Evolutionary conservation across 495 filamentous ascomycete genomes (phyloP).

Genomic region (Hypoxylon lienhwacheense): DNA sequence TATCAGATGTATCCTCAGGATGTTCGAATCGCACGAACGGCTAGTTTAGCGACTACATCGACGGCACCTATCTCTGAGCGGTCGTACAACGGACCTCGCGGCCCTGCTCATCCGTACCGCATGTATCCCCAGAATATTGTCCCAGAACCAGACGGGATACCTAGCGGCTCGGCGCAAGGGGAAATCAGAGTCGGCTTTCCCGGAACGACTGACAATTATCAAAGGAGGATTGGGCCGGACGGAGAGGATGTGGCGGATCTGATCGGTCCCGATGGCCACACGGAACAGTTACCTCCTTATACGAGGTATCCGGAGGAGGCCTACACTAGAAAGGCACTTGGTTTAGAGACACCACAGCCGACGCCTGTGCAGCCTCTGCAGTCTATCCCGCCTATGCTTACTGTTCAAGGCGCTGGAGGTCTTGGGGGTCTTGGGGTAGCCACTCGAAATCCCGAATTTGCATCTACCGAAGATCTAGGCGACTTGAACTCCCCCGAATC

Average conservation of each 20-base stretch:
- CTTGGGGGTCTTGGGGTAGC: conserved; percentile 58
- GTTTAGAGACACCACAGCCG: conserved; percentile 19
- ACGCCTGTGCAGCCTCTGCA: conserved; percentile 27
- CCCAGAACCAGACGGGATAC: conserved; percentile 20
- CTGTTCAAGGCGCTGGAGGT: too few relatives aligned
- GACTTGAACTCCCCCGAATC: conserved; percentile 52
- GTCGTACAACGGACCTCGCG: conserved; percentile 61
- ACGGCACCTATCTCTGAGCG: conserved; percentile 57
- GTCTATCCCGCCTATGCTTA: conserved; percentile 40
- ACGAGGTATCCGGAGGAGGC: conserved; percentile 71
- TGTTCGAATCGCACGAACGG: conserved; percentile 62
- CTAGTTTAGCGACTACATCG: conserved; percentile 66
- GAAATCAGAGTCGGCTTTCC: conserved; percentile 75
- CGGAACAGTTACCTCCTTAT: conserved; percentile 89
- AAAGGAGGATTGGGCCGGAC: conserved; percentile 71
- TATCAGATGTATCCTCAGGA: conserved; percentile 85
- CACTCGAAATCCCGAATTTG: conserved; percentile 58
- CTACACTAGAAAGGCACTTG: conserved; percentile 42
- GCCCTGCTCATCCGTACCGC: conserved; percentile 80
- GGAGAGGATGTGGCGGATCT: conserved; percentile 84
- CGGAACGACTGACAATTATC: conserved; percentile 63
- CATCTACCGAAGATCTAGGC: conserved; percentile 53
- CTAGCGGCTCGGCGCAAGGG: conserved; percentile 23
- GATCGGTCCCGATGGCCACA: conserved; percentile 86
- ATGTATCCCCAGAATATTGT: conserved; percentile 76